These are phyloP conservation scores for Perilla frutescens DNA, from an alignment of 257 asterid species.

Conservation along the genomic window DNA sequence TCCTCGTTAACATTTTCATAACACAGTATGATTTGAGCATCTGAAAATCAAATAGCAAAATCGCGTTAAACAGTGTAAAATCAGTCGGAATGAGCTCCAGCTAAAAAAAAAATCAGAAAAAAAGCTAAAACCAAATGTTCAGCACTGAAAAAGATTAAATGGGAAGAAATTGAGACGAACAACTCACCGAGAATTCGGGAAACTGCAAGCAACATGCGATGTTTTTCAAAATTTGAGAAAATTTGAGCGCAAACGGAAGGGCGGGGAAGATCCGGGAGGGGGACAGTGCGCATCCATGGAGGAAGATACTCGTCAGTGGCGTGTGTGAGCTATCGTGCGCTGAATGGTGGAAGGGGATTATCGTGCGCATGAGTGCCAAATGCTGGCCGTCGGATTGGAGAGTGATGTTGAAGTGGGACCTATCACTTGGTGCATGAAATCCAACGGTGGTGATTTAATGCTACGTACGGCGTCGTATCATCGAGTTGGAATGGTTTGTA, in stretches of 20 bases:
- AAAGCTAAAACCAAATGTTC: neutral
- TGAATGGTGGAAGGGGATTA: constrained; percentile 30
- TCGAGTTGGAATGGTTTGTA: neutral
- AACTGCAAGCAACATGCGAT: constrained; percentile 9
- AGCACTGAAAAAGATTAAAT: neutral
- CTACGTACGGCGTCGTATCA: neutral
- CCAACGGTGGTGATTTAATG: constrained; percentile 4
- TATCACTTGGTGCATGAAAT: neutral
- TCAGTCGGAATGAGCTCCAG: constrained; percentile 11
- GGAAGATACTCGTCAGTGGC: constrained; percentile 38
- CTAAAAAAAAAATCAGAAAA: constrained; percentile 10
- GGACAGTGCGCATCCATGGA: constrained; percentile 46
- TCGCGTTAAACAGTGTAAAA: constrained; percentile 16
- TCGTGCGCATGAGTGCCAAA: constrained; percentile 43
- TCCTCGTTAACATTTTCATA: constrained; percentile 26
- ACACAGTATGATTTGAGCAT: constrained; percentile 28
- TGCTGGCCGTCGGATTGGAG: constrained; percentile 36
- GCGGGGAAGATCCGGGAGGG: constrained; percentile 44
- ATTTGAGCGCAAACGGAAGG: constrained; percentile 21
- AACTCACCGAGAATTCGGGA: constrained; percentile 30
- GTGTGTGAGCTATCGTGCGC: constrained; percentile 49
- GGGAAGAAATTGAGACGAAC: constrained; percentile 20
- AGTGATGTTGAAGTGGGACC: constrained; percentile 28
- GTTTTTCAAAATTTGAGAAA: constrained; percentile 8
- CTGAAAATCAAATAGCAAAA: constrained; percentile 31